These are phyloP conservation scores for Penicillium sp. DNA, from an alignment of 2,329 filamentous ascomycete genomes.

Conservation along the genomic window DNA sequence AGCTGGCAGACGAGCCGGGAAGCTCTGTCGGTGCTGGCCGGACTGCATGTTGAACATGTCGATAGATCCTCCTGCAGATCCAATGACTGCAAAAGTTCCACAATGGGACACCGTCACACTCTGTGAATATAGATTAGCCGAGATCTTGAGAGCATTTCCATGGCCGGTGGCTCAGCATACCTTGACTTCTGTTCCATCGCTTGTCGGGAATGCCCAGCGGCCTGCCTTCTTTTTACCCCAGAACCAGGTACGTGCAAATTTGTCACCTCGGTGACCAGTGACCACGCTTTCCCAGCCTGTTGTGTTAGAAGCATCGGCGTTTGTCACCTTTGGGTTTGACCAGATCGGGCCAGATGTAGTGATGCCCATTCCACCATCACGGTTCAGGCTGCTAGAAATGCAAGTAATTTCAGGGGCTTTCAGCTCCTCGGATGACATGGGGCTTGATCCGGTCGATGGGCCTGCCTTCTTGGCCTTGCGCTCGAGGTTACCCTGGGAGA, in stretches of 20 bases:
- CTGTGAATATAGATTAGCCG: conserved; percentile 40
- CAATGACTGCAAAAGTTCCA: conserved; percentile 89
- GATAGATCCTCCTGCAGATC: conserved; percentile 77
- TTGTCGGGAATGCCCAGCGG: conserved; percentile 86
- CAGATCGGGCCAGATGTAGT: conserved; percentile 78
- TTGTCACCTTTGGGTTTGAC: conserved; percentile 71
- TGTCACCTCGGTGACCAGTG: conserved; percentile 84
- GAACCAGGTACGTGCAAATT: conserved; percentile 91
- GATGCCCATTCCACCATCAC: conserved; percentile 90
- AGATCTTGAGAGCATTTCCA: not conserved
- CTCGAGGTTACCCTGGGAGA: conserved; percentile 86
- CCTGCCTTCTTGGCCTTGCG: conserved; percentile 79
- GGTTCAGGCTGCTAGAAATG: conserved; percentile 87
- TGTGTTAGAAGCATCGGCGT: conserved; percentile 70
- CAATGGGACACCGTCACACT: conserved; percentile 88
- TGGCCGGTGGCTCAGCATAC: conserved; percentile 27
- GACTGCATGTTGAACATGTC: conserved; percentile 98
- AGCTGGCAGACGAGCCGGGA: conserved; percentile 75
- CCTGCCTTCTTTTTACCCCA: conserved; percentile 94
- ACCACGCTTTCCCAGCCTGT: conserved; percentile 98
- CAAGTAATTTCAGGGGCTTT: conserved; percentile 91
- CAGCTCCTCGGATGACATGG: conserved; percentile 46
- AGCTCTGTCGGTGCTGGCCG: conserved; percentile 81
- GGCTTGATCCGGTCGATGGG: conserved; percentile 14
- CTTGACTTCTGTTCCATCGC: conserved; percentile 76